phyloP scores from a whole-genome alignment of 2,329 filamentous ascomycete species.

The Daldinia eschscholtzii region DNA sequence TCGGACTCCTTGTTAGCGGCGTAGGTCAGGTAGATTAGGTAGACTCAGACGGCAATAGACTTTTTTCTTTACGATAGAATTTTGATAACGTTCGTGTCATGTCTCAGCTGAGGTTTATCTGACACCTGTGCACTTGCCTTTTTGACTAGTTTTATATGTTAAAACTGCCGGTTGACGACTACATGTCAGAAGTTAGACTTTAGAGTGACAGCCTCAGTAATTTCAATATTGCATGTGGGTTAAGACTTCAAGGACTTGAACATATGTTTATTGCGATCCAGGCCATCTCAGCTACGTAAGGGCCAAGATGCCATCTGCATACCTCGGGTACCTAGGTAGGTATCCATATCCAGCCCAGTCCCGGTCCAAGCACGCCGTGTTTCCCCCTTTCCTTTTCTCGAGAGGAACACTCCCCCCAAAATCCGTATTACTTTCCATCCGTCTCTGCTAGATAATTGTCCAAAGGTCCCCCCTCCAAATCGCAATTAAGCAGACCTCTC shows the following conservation, averaged over 20 bases:
- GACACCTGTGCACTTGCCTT: neutral
- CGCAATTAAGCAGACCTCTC: conserved; percentile 1
- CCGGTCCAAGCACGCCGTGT: conserved; percentile 12
- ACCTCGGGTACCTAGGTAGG: neutral
- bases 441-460: conserved; percentile 2
- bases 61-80: conserved; percentile 4
- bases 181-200: neutral
- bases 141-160: neutral
- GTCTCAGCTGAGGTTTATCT: conserved; percentile 10
- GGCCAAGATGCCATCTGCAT: conserved; percentile 30
- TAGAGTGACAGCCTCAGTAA: neutral
- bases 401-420: neutral
- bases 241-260: conserved; percentile 12
- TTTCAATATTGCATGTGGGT: neutral
- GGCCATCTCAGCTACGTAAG: conserved; percentile 24
- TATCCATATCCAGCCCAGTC: conserved; percentile 2
- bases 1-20: neutral
- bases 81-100: neutral
- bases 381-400: conserved; percentile 9
- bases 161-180: neutral
- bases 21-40: neutral
- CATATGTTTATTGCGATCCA: conserved; percentile 30
- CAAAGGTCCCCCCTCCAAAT: neutral
- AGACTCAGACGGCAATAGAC: conserved; percentile 14
- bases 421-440: conserved; percentile 31